Conservation (phyloP, 257 asterid species). For the Jacaranda copaia region DNA sequence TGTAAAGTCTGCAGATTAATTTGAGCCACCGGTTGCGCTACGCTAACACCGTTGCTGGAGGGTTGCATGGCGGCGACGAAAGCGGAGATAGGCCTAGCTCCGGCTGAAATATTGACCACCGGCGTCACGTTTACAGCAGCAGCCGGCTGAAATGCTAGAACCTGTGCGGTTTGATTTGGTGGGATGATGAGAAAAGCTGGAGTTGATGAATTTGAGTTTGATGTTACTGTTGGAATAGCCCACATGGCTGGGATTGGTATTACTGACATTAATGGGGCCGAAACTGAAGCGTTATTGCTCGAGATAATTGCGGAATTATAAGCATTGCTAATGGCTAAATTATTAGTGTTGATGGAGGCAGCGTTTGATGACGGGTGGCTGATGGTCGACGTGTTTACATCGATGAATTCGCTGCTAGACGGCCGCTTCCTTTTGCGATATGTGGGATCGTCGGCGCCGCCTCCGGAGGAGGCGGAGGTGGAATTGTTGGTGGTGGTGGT, state of each 20-base stretch:
- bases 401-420: slow-evolving; percentile 36
- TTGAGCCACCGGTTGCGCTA: slow-evolving; percentile 41
- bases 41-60: slow-evolving; percentile 30
- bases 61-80: slow-evolving; percentile 47
- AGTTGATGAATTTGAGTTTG: slow-evolving; percentile 41
- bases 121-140: slow-evolving; percentile 43
- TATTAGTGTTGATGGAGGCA: slow-evolving; percentile 12
- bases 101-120: slow-evolving; percentile 45
- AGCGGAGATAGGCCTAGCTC: slow-evolving; percentile 49
- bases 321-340: slow-evolving; percentile 22
- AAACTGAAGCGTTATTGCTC: slow-evolving; percentile 43
- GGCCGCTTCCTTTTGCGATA: slow-evolving; percentile 51
- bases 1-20: slow-evolving; percentile 35
- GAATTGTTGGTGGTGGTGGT: slow-evolving; percentile 24
- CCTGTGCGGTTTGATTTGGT: slow-evolving; percentile 58
- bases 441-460: slow-evolving; percentile 8
- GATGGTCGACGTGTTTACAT: slow-evolving; percentile 27
- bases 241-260: slow-evolving; percentile 54
- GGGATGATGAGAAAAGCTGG: slow-evolving; percentile 58
- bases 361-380: slow-evolving; percentile 18
- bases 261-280: slow-evolving; percentile 69
- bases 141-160: slow-evolving; percentile 53
- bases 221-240: slow-evolving; percentile 51
- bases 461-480: slow-evolving; percentile 1
- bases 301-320: slow-evolving; percentile 44